phyloP scores from a whole-genome alignment of 768 basidiomycete genomes.

The Phylloporus arenicola region DNA sequence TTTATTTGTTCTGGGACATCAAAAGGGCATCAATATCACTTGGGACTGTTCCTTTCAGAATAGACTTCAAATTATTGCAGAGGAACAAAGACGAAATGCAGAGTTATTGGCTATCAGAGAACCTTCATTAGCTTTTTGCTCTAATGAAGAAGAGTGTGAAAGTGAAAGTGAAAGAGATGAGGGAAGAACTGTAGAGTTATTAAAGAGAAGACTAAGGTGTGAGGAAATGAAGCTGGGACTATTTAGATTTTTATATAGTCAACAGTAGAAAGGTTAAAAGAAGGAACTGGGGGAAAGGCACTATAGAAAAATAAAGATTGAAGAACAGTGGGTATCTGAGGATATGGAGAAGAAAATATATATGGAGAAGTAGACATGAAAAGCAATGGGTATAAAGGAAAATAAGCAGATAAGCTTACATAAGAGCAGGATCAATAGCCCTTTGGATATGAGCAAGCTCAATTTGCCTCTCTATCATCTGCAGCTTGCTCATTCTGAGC shows the following conservation, averaged over 20 bases:
- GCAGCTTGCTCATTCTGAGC: slow-evolving; percentile 3
- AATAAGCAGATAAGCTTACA: not conserved
- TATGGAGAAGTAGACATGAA: not conserved
- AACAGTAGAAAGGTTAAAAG: not conserved
- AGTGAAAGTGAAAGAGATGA: not conserved
- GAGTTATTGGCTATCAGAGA: not conserved
- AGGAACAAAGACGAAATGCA: not conserved
- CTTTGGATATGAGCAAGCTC: not conserved
- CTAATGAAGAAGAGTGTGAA: slow-evolving; percentile 1
- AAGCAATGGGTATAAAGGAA: not conserved
- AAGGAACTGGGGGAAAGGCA: not conserved
- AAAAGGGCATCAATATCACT: slow-evolving; percentile 1
- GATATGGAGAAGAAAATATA: too few species aligned
- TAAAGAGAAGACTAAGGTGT: slow-evolving; percentile 4
- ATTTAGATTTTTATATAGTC: not conserved
- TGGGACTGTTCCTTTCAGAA: slow-evolving; percentile 3
- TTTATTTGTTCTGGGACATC: slow-evolving; percentile 21
- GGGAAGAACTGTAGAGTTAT: slow-evolving; percentile 1
- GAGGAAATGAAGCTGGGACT: slow-evolving; percentile 6
- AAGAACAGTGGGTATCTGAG: too few species aligned
- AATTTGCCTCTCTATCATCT: slow-evolving; percentile 4
- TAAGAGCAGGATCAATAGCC: not conserved
- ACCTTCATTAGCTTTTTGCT: too few species aligned
- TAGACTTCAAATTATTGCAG: not conserved
- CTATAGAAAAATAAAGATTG: too few species aligned